Evolutionary conservation across 768 basidiomycete genomes (phyloP).

Genomic region (Tephrocybe sp.): DNA sequence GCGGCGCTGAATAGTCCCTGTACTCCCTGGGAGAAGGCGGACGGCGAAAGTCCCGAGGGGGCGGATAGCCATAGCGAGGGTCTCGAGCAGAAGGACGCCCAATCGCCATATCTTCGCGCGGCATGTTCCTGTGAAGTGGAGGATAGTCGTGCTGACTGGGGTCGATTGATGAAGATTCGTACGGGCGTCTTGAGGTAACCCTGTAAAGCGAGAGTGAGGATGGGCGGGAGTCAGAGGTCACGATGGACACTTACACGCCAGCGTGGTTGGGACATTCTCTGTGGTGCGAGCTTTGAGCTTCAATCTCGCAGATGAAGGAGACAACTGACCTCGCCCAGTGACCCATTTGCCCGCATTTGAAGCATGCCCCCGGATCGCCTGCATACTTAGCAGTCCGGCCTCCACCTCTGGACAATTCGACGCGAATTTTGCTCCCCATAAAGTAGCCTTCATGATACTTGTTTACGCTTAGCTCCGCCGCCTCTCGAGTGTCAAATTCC

Average conservation of each 20-base stretch:
- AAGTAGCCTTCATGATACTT: constrained; percentile 90
- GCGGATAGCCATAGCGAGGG: constrained; percentile 61
- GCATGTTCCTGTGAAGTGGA: constrained; percentile 36
- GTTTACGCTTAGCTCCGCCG: constrained; percentile 83
- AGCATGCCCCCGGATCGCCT: constrained; percentile 89
- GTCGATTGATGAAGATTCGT: constrained; percentile 57
- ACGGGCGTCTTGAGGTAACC: constrained; percentile 39
- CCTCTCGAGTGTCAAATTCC: constrained; percentile 83
- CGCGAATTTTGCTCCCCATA: constrained; percentile 91
- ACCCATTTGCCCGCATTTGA: constrained; percentile 82
- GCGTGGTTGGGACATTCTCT: constrained; percentile 74
- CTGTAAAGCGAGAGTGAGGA: constrained; percentile 11
- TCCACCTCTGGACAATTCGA: constrained; percentile 83
- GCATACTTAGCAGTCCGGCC: constrained; percentile 77
- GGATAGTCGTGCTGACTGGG: constrained; percentile 62
- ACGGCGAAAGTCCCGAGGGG: constrained; percentile 61
- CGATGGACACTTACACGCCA: constrained; percentile 47
- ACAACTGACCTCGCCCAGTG: constrained; percentile 82
- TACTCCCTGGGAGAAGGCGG: constrained; percentile 67
- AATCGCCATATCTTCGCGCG: constrained; percentile 58
- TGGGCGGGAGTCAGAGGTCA: not conserved
- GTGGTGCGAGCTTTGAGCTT: constrained; percentile 1
- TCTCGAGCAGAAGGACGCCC: constrained; percentile 52
- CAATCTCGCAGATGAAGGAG: not conserved
- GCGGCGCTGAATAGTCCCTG: constrained; percentile 58